Percentiles rank a stretch among this genome's conserved stretches.
phyloP scores from a whole-genome alignment of 805 yeast genomes.

The Ogataea wickerhamii region DNA sequence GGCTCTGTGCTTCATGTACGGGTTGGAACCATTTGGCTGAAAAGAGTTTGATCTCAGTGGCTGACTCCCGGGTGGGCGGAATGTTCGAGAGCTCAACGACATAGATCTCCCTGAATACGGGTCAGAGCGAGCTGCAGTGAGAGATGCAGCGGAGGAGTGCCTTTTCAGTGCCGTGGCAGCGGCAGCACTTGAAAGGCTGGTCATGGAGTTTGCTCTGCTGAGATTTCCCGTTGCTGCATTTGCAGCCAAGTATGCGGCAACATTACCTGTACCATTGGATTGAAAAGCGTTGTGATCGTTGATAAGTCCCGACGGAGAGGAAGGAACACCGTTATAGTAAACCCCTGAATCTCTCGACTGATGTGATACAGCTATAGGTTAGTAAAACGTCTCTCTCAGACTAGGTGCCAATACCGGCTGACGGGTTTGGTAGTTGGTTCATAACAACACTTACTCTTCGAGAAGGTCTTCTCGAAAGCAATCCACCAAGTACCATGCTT shows the following conservation, averaged over 20 bases:
- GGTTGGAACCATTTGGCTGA: slow-evolving; percentile 18
- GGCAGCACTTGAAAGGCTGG: slow-evolving; percentile 28
- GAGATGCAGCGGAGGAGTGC: slow-evolving; percentile 17
- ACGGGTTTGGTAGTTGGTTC: too few species aligned
- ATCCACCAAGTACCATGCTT: slow-evolving; percentile 25
- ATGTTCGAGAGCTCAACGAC: slow-evolving; percentile 31
- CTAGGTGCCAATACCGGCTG: too few species aligned
- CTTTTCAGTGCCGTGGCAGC: slow-evolving; percentile 32
- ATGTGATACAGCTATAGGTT: too few species aligned
- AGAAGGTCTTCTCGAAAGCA: slow-evolving; percentile 26
- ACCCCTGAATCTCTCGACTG: slow-evolving; percentile 27
- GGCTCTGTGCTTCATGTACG: slow-evolving; percentile 11
- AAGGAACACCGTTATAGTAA: slow-evolving; percentile 16
- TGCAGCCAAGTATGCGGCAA: slow-evolving; percentile 25
- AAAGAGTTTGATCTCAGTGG: slow-evolving; percentile 25
- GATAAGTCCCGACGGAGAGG: not conserved
- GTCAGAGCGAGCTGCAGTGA: not conserved
- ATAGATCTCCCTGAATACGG: slow-evolving; percentile 23
- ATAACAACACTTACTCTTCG: slow-evolving; percentile 25
- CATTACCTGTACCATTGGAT: not conserved
- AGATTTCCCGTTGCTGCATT: slow-evolving; percentile 20
- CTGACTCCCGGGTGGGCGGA: slow-evolving; percentile 19
- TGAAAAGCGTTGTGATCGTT: not conserved
- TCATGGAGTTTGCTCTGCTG: slow-evolving; percentile 23
- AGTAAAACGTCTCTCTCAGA: too few species aligned